These are phyloP conservation scores for Paspalum notatum DNA, from an alignment of 176 grass and related monocot species.

Conservation along the genomic window DNA sequence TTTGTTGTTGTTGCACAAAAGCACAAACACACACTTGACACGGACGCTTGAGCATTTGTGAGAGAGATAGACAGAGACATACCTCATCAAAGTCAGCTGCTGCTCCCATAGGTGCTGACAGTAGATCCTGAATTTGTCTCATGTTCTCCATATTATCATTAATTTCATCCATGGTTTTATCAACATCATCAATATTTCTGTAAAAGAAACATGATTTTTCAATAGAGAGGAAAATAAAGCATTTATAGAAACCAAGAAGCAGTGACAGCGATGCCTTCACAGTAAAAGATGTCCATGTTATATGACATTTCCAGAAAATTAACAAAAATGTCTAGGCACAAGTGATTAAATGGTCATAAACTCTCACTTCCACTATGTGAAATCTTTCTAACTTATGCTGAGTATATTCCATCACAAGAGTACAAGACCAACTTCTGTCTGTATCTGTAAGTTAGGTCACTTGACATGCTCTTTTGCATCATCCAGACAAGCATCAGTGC, in stretches of 20 bases:
- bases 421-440: not conserved
- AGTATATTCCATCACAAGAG: conserved; percentile 4
- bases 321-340: not conserved
- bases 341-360: conserved; percentile 20
- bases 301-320: not conserved
- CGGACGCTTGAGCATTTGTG: too few relatives aligned
- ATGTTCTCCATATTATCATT: conserved; percentile 97
- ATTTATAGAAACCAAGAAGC: conserved; percentile 16
- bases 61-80: conserved; percentile 1
- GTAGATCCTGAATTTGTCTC: conserved; percentile 91
- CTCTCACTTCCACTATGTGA: not conserved
- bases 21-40: not conserved
- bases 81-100: conserved; percentile 97
- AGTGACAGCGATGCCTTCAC: not conserved
- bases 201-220: conserved; percentile 22
- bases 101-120: conserved; percentile 78
- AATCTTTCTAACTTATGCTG: not conserved
- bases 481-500: not conserved
- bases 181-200: conserved; percentile 96
- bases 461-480: conserved; percentile 12
- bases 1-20: not conserved
- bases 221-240: conserved; percentile 29
- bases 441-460: conserved; percentile 10
- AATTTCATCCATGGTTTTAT: conserved; percentile 99
- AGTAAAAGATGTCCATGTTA: not conserved